Base-by-base conservation (phyloP, 768 basidiomycete genomes). In the Lyophyllum decastes region DNA sequence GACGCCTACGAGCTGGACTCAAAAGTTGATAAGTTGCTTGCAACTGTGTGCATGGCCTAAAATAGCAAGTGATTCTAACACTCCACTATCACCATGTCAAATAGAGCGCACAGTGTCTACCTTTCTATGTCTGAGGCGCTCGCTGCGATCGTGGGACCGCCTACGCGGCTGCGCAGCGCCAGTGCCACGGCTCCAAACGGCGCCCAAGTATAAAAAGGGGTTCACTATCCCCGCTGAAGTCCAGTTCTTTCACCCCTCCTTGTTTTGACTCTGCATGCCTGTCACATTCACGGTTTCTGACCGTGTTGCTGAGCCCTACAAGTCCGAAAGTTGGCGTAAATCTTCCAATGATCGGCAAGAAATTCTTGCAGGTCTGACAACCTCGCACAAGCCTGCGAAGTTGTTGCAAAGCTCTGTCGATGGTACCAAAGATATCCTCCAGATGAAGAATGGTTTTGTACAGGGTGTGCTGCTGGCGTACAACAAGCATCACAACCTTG, bases 401-500 rank as follows among this genome's bases (percentile, higher is more conserved):
- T 25, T 58, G 22, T 30, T 58, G n/a, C 52, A 54, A 24, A 54
- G 57, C 24, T 58, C 57, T 34, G 14, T 58, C 5, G 48, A 58
- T 35, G 57, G 57, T 2, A 49, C 52, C 21, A 46, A 25, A 16
- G 24, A 43, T 24, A 19, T 58, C 5, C 21, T 41, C 22, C 14
- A 27, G 21, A 34, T 41, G 22, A 6, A 19, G 30, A 58, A 58
- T 49, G 57, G 57, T 25, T 58, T 58, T 27, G 57, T 58, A 24
- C 41, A 43, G 14, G 57, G 57, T 49, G 52, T 43, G 27, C 25
- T 58, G 26, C 11, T 49, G 22, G 52, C 57, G 11, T 58, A 58
- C 25, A 58, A 58, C 7, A 4, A n/a, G 16, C 57, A 58, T n/a
- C 57, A 58, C 16, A 53, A 58, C 35, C 52, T 58, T 33, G 27